A percentile compares a stretch with the other conserved stretches of the same genome.
Conservation (phyloP, 352 stramenopile genomes). For the Thraustochytrium striatum region DNA sequence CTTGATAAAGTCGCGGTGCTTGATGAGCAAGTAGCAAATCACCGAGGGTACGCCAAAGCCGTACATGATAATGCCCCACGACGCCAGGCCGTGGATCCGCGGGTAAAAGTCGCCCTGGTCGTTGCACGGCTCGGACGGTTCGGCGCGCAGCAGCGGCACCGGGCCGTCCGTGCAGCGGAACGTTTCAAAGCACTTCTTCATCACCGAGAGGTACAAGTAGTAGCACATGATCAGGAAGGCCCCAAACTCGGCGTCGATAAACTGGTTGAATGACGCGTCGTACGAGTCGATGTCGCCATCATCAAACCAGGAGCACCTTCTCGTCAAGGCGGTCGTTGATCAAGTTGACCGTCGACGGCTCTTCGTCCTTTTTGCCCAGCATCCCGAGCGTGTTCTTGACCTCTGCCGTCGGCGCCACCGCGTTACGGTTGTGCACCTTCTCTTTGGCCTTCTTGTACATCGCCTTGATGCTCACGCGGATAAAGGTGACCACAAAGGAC, state of each 20-base stretch:
- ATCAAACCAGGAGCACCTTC: conserved; percentile 35
- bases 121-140: conserved; percentile 20
- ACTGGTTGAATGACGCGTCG: conserved; percentile 37
- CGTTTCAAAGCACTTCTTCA: conserved; percentile 45
- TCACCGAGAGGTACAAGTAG: conserved; percentile 41
- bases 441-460: neutral
- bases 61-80: conserved; percentile 14
- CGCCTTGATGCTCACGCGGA: neutral
- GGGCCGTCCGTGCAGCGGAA: conserved; percentile 8
- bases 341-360: neutral
- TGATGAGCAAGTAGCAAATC: conserved; percentile 24
- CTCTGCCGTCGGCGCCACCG: neutral
- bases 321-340: conserved; percentile 15
- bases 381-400: neutral
- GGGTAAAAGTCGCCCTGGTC: conserved; percentile 22
- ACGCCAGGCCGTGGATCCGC: conserved; percentile 10
- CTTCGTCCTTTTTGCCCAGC: neutral
- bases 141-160: neutral
- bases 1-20: conserved; percentile 45
- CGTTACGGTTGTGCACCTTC: neutral
- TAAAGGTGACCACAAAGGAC: conserved; percentile 28
- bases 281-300: conserved; percentile 45
- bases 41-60: conserved; percentile 19
- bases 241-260: conserved; percentile 41
- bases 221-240: conserved; percentile 45